Evolutionary conservation across 208 protist species (phyloP).

Genomic region (Acanthamoeba triangularis): DNA sequence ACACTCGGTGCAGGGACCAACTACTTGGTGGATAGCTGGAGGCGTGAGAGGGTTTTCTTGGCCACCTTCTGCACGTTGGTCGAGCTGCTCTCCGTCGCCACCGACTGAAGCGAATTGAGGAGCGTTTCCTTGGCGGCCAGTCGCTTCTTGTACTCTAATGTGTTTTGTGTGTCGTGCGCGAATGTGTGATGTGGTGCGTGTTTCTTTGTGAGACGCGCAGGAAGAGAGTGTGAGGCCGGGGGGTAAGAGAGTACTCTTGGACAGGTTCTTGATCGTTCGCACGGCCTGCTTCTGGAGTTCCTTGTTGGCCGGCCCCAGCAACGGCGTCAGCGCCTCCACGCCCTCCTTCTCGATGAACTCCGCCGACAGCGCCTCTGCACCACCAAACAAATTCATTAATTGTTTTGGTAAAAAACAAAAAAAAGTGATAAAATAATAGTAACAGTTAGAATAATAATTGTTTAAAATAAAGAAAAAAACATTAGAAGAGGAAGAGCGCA

Average conservation of each 20-base stretch:
- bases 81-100: not conserved
- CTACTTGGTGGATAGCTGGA: not conserved
- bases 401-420: too few species aligned
- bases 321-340: not conserved
- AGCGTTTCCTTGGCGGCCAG: not conserved
- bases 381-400: not conserved
- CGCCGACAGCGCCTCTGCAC: not conserved
- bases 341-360: slow-evolving; percentile 45
- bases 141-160: slow-evolving; percentile 39
- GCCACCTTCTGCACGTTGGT: slow-evolving; percentile 38
- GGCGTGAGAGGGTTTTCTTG: slow-evolving; percentile 36
- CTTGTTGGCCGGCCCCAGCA: slow-evolving; percentile 16
- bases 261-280: slow-evolving; percentile 20
- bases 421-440: too few species aligned
- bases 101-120: slow-evolving; percentile 3
- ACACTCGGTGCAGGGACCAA: too few species aligned
- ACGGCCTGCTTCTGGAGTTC: slow-evolving; percentile 38
- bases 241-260: not conserved
- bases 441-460: too few species aligned
- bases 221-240: not conserved
- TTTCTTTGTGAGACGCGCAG: not conserved
- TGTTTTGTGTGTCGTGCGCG: not conserved
- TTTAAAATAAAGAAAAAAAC: not conserved
- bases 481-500: not conserved
- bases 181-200: not conserved